Conservation (phyloP, 2,329 filamentous ascomycete species). For the Aureobasidium sp. region DNA sequence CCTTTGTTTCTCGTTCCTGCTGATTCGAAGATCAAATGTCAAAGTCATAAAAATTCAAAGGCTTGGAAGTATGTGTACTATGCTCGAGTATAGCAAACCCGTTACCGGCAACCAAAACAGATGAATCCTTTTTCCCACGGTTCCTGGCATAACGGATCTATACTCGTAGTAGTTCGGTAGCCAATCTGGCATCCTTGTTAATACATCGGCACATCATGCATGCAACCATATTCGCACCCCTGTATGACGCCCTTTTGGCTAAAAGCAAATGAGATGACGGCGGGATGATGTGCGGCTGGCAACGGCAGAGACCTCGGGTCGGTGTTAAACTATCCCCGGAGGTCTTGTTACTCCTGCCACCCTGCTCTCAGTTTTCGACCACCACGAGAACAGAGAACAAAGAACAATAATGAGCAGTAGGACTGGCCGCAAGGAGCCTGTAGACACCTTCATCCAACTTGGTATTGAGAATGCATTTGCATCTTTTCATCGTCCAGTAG, state of each 20-base stretch:
- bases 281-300: not conserved
- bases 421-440: too few species aligned
- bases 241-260: not conserved
- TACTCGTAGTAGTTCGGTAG: not conserved
- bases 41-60: too few species aligned
- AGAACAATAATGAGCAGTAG: too few species aligned
- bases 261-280: not conserved
- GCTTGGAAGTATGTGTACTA: too few species aligned
- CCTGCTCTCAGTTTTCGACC: not conserved
- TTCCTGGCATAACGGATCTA: not conserved
- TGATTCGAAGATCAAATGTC: too few species aligned
- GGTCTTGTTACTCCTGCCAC: not conserved
- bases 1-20: too few species aligned
- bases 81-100: too few species aligned
- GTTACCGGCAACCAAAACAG: too few species aligned
- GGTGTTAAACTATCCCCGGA: not conserved
- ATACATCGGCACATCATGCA: not conserved
- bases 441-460: too few species aligned
- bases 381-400: not conserved
- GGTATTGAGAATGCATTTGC: too few species aligned
- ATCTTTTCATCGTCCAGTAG: too few species aligned
- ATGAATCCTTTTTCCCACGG: not conserved
- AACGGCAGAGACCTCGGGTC: not conserved
- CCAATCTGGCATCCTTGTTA: not conserved
- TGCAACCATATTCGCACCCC: not conserved